Evolutionary conservation across 768 basidiomycete genomes (phyloP), one percentile per base, ranked within the genome.

Genomic region (Boletus barrowsii): DNA sequence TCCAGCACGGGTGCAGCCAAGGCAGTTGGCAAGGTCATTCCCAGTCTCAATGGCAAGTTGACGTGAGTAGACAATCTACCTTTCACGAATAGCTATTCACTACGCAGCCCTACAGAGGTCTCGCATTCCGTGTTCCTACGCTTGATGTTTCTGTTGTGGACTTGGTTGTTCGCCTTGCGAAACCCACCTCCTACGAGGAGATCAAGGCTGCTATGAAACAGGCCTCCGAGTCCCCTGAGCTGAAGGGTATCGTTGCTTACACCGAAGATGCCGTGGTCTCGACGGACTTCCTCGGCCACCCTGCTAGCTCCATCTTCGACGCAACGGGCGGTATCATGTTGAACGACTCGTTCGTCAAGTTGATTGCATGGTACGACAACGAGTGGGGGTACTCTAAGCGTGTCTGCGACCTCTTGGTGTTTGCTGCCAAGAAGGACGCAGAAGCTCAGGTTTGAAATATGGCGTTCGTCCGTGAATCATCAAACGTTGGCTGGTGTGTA

Each of bases 1-100:
- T 97, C 95, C 22, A 96, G 95, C 64, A 98, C 96, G 62, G 96
- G 96, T 76, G 96, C 96, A 60, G 96, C 96, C 73, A 99, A 98
- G 84, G 94, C 94, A 60, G 93, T 96, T 69, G 94, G 94, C 66
- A 96, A 97, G 81, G 94, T 99, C 75, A 98, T 98, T 72, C 96
- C 96, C 56, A 72, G 75, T 47, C 83, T 99, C 64, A 97, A 98
- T 76, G 96, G 96, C 77, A 98, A 98, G 80, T 87, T 99, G 69
- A 98, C 94, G 89, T 91, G 70, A 64, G 87, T 59, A 20, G n/a
- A n/a, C 22, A 44, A 37, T 60, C 18, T 17, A 47, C 9, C 29
- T 29, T 29, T 2, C 49, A 3, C 8, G 3, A 32, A 62, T 36
- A 10, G 1, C 1, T 35, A 45, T 45, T 62, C 48, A 60, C 17